These are phyloP conservation scores for Hirsutella rhossiliensis DNA, from an alignment of 2,329 filamentous ascomycete species.

Conservation along the genomic window DNA sequence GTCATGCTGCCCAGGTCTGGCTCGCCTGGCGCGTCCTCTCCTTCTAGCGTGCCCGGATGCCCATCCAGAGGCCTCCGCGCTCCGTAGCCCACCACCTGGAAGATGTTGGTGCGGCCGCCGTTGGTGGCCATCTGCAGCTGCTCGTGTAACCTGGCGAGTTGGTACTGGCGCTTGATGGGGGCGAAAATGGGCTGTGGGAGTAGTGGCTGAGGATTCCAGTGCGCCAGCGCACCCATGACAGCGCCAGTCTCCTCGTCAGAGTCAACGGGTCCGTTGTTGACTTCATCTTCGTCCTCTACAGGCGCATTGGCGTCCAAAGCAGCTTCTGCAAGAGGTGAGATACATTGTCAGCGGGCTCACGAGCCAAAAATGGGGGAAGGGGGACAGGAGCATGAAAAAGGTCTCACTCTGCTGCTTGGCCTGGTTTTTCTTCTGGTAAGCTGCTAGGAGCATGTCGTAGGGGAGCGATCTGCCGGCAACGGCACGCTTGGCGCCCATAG, in stretches of 20 bases:
- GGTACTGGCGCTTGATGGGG: constrained; percentile 51
- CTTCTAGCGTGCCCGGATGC: constrained; percentile 32
- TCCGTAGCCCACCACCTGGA: constrained; percentile 45
- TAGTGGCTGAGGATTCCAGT: constrained; percentile 68
- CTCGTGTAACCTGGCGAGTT: constrained; percentile 50
- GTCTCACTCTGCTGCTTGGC: constrained; percentile 85
- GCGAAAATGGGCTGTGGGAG: constrained; percentile 51
- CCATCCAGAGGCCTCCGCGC: constrained; percentile 40
- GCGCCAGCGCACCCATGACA: constrained; percentile 70
- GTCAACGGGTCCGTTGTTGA: constrained; percentile 70
- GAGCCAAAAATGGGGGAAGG: neutral
- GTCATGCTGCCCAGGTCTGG: constrained; percentile 32
- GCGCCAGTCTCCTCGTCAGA: constrained; percentile 88
- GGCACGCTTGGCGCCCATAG: constrained; percentile 86
- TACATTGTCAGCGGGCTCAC: neutral
- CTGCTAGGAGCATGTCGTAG: constrained; percentile 82
- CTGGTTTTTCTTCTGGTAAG: constrained; percentile 96
- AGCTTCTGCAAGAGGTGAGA: constrained; percentile 48
- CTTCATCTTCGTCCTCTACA: constrained; percentile 73
- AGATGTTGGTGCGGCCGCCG: constrained; percentile 52
- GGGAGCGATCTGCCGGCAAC: constrained; percentile 79
- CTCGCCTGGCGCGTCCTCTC: constrained; percentile 47
- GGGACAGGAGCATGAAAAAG: neutral
- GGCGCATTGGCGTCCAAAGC: constrained; percentile 91
- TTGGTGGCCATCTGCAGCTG: constrained; percentile 56